These are phyloP conservation scores for Amesomyces nigricolor DNA, from an alignment of 2,329 filamentous ascomycete species.

Conservation along the genomic window DNA sequence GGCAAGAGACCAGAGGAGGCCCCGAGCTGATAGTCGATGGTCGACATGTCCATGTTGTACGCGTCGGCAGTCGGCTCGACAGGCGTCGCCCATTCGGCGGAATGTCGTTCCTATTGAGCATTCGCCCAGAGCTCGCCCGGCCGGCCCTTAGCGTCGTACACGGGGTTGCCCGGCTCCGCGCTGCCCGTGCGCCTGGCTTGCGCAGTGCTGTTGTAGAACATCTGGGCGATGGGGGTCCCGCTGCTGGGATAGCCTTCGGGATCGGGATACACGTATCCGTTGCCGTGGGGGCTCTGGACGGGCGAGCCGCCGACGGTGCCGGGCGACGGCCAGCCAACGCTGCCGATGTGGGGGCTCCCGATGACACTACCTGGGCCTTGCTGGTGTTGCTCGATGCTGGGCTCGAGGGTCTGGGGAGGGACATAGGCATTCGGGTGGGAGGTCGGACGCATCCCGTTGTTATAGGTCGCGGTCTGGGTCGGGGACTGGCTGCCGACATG, in stretches of 20 bases:
- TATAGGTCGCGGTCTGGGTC: constrained; percentile 58
- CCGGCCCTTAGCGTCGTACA: constrained; percentile 58
- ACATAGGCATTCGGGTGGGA: constrained; percentile 80
- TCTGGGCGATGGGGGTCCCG: constrained; percentile 51
- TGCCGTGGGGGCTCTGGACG: constrained; percentile 56
- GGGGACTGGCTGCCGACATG: constrained; percentile 65
- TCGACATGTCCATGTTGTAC: too few species aligned
- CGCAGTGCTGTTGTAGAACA: constrained; percentile 65
- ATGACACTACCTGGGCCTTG: constrained; percentile 64
- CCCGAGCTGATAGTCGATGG: too few species aligned
- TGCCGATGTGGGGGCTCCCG: constrained; percentile 80
- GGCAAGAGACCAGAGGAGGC: too few species aligned
- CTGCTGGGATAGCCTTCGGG: constrained; percentile 65
- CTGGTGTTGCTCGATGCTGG: constrained; percentile 67
- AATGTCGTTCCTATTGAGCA: constrained; percentile 35
- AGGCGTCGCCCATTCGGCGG: neutral
- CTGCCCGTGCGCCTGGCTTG: constrained; percentile 67
- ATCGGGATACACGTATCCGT: constrained; percentile 74
- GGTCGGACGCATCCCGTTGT: constrained; percentile 59
- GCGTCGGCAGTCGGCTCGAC: too few species aligned
- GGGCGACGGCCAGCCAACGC: constrained; percentile 81
- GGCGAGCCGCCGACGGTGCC: constrained; percentile 62
- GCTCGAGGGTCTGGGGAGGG: constrained; percentile 80
- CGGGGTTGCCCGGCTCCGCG: constrained; percentile 57
- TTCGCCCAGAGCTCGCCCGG: constrained; percentile 49